Conservation (phyloP, 2,329 filamentous ascomycete species). For the Xylogone sp. region DNA sequence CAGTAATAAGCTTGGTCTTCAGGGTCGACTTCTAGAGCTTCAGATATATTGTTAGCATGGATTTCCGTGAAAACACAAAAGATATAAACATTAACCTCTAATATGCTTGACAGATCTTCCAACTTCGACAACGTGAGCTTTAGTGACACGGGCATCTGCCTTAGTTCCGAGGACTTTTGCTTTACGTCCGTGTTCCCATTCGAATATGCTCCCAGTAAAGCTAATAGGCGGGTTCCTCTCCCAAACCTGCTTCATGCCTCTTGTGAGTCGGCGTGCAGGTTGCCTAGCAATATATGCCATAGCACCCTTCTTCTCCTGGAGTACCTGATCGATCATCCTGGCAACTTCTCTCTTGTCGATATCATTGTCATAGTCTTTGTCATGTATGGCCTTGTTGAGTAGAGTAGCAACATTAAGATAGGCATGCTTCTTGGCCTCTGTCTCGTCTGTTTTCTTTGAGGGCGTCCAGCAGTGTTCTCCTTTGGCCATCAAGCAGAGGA, state of each 20-base stretch:
- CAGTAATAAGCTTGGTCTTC: neutral
- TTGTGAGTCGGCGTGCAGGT: conserved; percentile 18
- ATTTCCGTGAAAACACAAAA: neutral
- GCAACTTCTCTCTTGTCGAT: conserved; percentile 22
- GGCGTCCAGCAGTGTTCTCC: conserved; percentile 17
- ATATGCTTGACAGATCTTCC: neutral
- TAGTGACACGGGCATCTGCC: neutral
- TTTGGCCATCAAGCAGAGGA: conserved; percentile 25
- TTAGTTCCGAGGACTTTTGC: conserved; percentile 4
- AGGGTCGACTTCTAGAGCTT: neutral
- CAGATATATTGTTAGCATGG: neutral
- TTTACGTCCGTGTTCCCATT: conserved; percentile 18
- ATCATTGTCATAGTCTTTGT: conserved; percentile 13
- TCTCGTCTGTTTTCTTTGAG: conserved; percentile 10
- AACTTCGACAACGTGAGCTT: neutral
- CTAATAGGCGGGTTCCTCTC: conserved; percentile 11
- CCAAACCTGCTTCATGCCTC: conserved; percentile 23
- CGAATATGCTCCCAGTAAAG: conserved; percentile 19
- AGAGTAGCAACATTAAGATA: conserved; percentile 22
- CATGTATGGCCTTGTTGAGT: conserved; percentile 27
- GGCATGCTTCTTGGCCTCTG: conserved; percentile 4
- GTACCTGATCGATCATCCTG: conserved; percentile 21
- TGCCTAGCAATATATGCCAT: conserved; percentile 18
- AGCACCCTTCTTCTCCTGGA: conserved; percentile 18
- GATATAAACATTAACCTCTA: neutral